Base-by-base conservation (phyloP, 2,329 filamentous ascomycete genomes). In the Fusarium coffeatum region DNA sequence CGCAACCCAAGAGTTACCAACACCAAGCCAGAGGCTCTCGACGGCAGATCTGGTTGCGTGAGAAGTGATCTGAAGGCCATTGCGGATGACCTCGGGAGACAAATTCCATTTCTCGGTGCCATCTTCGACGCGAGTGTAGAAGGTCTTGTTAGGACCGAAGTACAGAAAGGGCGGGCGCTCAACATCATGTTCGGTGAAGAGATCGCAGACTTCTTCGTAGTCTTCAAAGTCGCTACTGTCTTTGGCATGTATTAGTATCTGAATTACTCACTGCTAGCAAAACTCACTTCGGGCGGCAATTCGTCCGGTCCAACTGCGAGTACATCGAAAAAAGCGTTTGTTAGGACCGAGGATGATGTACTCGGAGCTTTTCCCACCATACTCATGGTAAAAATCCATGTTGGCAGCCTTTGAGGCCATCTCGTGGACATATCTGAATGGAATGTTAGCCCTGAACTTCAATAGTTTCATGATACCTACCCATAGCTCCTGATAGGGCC, bases 91-190 rank as follows among this genome's bases (percentile, higher is more conserved):
- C 6, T 56, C 43, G 0, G 25, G 16, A 12, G 71, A 55, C 1
- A 74, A 43, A 8, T 64, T 48, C 72, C 69, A 74, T 16, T 66
- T 69, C 54, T 72, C 63, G 15, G 50, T 53, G 2, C 57, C 57
- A 15, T 67, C 56, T 8, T 63, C 64, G 42, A 51, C 47, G 3
- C 73, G 73, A 50, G 66, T 65, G 53, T 72, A 74, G 48, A 65
- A 75, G n/a, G 59, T 57, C 7, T 57, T 55, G 41, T 59, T 27
- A 3, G 59, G 64, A 1, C 73, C 73, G 13, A 75, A 56, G 18
- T 61, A 72, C n/a, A 74, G 45, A 7, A 74, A 73, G 3, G 37
- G 30, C 1, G 73, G 73, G 8, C 73, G 69, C n/a, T 72, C 71
- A 13, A 72, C 64, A 41, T 75, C 56, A 28, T 74, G 59, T 3